Conservation (phyloP, 495 filamentous ascomycete genomes). For the Trichoderma erinaceum region DNA sequence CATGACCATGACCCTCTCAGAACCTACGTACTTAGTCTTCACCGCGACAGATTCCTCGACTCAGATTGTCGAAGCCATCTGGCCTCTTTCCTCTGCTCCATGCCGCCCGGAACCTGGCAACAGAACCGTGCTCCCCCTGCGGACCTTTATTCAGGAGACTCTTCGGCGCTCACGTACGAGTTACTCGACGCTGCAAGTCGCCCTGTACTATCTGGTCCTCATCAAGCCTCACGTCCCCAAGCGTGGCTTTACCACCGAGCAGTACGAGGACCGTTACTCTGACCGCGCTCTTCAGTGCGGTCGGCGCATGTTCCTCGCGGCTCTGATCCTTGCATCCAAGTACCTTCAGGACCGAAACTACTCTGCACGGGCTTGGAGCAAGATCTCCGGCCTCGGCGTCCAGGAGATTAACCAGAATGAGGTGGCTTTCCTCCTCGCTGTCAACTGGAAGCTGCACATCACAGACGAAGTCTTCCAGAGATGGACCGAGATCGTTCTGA, state of each 20-base stretch:
- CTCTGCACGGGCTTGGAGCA: slow-evolving; percentile 95
- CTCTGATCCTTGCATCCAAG: slow-evolving; percentile 89
- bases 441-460: slow-evolving; percentile 93
- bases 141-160: slow-evolving; percentile 96
- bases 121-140: slow-evolving; percentile 76
- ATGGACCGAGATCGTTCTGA: slow-evolving; percentile 87
- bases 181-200: slow-evolving; percentile 95
- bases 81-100: slow-evolving; percentile 69
- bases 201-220: slow-evolving; percentile 90
- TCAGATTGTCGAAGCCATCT: slow-evolving; percentile 95
- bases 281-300: slow-evolving; percentile 89
- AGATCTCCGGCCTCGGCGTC: slow-evolving; percentile 88
- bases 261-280: slow-evolving; percentile 64
- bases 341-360: slow-evolving; percentile 98
- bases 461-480: slow-evolving; percentile 79
- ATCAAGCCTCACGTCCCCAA: slow-evolving; percentile 86
- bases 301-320: slow-evolving; percentile 93
- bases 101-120: slow-evolving; percentile 50
- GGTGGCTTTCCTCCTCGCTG: slow-evolving; percentile 81
- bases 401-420: slow-evolving; percentile 95
- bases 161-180: slow-evolving; percentile 89
- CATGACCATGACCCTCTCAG: slow-evolving; percentile 18
- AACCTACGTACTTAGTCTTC: slow-evolving; percentile 27
- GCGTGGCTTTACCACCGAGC: slow-evolving; percentile 79
- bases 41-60: slow-evolving; percentile 78